Base-by-base conservation (phyloP, 805 yeast species). In the Candida easanensis region DNA sequence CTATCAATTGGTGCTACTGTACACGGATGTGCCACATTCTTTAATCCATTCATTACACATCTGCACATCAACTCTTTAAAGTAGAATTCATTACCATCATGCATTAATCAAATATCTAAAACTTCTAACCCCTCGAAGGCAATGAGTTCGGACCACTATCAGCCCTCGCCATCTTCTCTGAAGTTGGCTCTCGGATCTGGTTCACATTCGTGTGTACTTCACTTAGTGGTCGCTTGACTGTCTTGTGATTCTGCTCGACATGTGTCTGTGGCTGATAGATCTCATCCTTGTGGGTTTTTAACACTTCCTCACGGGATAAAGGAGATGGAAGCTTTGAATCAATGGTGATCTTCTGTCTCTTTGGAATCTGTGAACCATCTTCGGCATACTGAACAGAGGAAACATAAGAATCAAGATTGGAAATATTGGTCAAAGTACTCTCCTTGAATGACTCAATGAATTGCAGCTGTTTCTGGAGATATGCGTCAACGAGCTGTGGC, bases 401-500 rank as follows among this genome's bases (percentile, higher is more conserved):
- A 1, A 42, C 41, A 14, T 44, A 28, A 1, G 31, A 16, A 3
- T 46, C 35, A 5, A 57, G 27, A 11, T 38, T 36, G 1, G 17
- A 4, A 21, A 35, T 6, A 44, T 41, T 33, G 3, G 42, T 30
- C 8, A 33, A 20, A 7, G 49, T 45, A n/a, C 48, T 38, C 27
- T 21, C 28, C 19, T 10, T 35, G 48, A 34, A 41, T 18, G 50
- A 25, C 10, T 30, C n/a, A 32, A 30, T 22, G 13, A 45, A 45
- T 4, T 44, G 21, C 4, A n/a, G 13, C 21, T 45, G 54, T 17
- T 38, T 42, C 14, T 31, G 10, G 1, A 56, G 14, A 14, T 41
- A 49, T 1, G 54, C 11, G 19, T 47, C 58, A 33, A 56, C 40
- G 14, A 52, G 30, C 21, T 47, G 48, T n/a, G 54, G 49, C 19